Percentiles rank a stretch among this genome's conserved stretches.
phyloP scores from a whole-genome alignment of 1,284 basidiomycete genomes.

The Wolfiporia cocos region DNA sequence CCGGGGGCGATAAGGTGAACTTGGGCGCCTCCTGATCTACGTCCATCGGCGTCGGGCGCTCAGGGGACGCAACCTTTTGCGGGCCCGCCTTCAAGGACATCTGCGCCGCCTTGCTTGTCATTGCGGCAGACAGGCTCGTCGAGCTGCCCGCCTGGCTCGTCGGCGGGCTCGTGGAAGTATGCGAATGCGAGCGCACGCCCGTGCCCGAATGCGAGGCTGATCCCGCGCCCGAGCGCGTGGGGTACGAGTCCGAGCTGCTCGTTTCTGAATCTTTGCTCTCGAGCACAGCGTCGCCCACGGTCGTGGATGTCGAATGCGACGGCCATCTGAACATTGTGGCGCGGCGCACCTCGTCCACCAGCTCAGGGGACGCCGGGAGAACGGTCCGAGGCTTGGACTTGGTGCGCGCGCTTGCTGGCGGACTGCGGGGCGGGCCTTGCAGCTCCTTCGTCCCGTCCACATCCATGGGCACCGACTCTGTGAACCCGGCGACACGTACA shows the following conservation, averaged over 20 bases:
- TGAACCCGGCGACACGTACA: conserved; percentile 22
- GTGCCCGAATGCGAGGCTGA: conserved; percentile 2
- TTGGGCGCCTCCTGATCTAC: background rate
- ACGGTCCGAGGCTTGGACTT: conserved; percentile 7
- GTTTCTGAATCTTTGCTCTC: conserved; percentile 10
- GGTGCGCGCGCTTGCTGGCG: background rate
- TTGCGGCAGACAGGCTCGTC: conserved; percentile 10
- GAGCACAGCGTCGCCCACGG: background rate
- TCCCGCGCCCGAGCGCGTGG: conserved; percentile 1
- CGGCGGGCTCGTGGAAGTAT: conserved; percentile 13
- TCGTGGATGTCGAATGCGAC: conserved; percentile 2
- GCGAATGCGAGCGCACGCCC: conserved; percentile 1
- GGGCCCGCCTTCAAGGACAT: conserved; percentile 8
- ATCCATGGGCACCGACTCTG: conserved; percentile 19
- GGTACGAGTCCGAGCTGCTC: conserved; percentile 15
- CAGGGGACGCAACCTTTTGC: background rate
- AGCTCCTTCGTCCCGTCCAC: conserved; percentile 14
- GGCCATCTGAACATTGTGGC: conserved; percentile 14
- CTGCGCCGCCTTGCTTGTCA: conserved; percentile 15
- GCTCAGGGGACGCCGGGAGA: conserved; percentile 17
- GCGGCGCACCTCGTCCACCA: conserved; percentile 20
- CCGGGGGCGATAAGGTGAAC: too few species aligned
- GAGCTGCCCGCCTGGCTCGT: conserved; percentile 16
- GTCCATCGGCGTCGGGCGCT: conserved; percentile 3
- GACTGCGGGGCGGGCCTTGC: background rate